These are phyloP conservation scores for Volvox carteri DNA, from an alignment of 163 green algal species.

Conservation along the genomic window DNA sequence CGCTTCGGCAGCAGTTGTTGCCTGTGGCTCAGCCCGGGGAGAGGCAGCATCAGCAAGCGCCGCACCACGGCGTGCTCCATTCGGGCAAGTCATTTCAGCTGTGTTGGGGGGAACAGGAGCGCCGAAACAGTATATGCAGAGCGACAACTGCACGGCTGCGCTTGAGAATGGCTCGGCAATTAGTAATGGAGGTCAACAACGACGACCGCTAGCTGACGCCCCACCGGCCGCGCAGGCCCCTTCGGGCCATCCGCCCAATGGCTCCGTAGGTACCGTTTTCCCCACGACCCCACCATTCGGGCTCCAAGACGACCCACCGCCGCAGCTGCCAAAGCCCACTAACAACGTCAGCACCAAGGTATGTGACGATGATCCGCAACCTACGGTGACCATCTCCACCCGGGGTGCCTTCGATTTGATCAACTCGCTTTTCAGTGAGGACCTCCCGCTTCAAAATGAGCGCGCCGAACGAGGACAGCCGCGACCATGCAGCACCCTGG, in stretches of 20 bases:
- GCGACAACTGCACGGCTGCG: background rate
- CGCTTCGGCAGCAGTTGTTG: background rate
- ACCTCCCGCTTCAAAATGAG: conserved; percentile 36
- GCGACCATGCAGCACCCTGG: background rate
- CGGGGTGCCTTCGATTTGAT: conserved; percentile 77
- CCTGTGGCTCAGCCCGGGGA: background rate
- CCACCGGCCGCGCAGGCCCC: background rate
- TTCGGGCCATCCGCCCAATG: background rate
- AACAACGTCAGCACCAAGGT: background rate
- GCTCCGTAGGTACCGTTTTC: background rate
- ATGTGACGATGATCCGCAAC: conserved; percentile 55
- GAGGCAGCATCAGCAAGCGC: background rate
- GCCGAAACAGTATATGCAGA: background rate
- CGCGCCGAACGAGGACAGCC: background rate
- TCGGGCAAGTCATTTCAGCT: background rate
- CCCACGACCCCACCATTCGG: background rate
- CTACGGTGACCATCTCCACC: conserved; percentile 83
- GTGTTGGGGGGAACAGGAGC: background rate
- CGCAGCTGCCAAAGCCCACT: background rate
- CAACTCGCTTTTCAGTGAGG: conserved; percentile 83
- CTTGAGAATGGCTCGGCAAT: background rate
- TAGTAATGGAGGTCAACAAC: background rate
- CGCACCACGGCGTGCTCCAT: background rate
- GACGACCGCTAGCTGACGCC: background rate
- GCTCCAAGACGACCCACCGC: background rate